A percentile compares a stretch with the other conserved stretches of the same genome.
Evolutionary conservation across 2,329 filamentous ascomycete species (phyloP).

Genomic region (Corynespora cassiicola): DNA sequence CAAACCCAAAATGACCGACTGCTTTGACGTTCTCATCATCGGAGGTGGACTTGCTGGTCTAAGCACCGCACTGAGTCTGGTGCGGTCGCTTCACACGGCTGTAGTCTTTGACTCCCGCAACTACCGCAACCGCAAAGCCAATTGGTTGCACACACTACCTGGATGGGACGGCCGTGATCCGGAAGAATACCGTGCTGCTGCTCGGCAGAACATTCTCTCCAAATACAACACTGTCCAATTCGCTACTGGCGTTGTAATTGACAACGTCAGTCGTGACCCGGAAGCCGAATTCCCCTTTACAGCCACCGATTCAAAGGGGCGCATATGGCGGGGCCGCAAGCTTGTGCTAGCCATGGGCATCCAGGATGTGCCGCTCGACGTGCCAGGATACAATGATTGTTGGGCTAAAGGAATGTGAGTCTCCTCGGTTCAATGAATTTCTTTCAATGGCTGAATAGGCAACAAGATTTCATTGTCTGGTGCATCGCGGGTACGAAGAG

Average conservation of each 20-base stretch:
- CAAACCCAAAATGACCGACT: too few relatives aligned
- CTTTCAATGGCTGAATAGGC: too few relatives aligned
- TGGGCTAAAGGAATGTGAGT: constrained; percentile 59
- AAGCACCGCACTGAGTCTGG: constrained; percentile 37
- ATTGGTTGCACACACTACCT: constrained; percentile 45
- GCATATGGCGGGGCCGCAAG: constrained; percentile 56
- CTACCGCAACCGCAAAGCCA: constrained; percentile 46
- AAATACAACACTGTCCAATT: too few relatives aligned
- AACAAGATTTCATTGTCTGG: constrained; percentile 17
- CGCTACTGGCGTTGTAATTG: too few relatives aligned
- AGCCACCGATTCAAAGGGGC: constrained; percentile 47
- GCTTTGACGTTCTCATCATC: constrained; percentile 15
- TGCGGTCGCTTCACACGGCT: constrained; percentile 42
- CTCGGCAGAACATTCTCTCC: too few relatives aligned
- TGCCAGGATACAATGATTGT: constrained; percentile 59
- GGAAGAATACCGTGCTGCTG: constrained; percentile 1
- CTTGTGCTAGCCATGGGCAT: constrained; percentile 61
- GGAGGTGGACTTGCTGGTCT: constrained; percentile 51
- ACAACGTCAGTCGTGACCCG: too few relatives aligned
- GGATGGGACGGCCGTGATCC: constrained; percentile 1
- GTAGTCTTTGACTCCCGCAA: constrained; percentile 45
- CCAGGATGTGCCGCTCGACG: constrained; percentile 55
- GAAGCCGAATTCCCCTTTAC: too few relatives aligned
- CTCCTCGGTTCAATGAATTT: too few relatives aligned
- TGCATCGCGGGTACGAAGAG: constrained; percentile 14